Base-by-base conservation (phyloP, 192 early-diverging fungal genomes). In the Entomortierella beljakovae region DNA sequence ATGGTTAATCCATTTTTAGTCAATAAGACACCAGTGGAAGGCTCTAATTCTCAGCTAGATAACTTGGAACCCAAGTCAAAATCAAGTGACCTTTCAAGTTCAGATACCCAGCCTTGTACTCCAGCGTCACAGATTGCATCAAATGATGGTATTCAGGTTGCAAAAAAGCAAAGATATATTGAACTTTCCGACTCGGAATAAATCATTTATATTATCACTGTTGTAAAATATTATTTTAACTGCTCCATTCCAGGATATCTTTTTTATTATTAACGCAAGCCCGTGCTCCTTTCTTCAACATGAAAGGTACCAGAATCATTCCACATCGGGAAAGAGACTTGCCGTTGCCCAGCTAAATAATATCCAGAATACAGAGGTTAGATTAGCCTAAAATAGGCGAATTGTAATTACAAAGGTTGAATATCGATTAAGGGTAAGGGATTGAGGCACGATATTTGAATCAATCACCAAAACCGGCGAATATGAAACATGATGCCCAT, bases 401-500 rank as follows among this genome's bases (percentile, higher is more conserved):
- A n/a, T n/a, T n/a, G n/a, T n/a, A n/a, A n/a, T n/a, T n/a, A n/a
- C n/a, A n/a, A n/a, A n/a, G n/a, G n/a, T n/a, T n/a, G n/a, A n/a
- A n/a, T n/a, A n/a, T n/a, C n/a, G n/a, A n/a, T n/a, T n/a, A n/a
- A n/a, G n/a, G n/a, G n/a, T n/a, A n/a, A n/a, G n/a, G n/a, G n/a
- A n/a, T n/a, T n/a, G n/a, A n/a, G n/a, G n/a, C n/a, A n/a, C n/a
- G n/a, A 13, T 50, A 50, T 18, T 16, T 50, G 49, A 18, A 50
- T 50, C 10, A 22, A 25, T 22, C 7, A 16, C 6, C 10, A 50
- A 50, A 16, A 3, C 13, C 3, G 54, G 9, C 28, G 32, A 56
- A 29, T 18, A 32, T 32, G 10, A 20, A 56, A 6, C 18, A 34
- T 18, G 10, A 10, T n/a, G 85, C 85, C 85, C 85, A 59, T 64